These are phyloP conservation scores for Juncus effusus DNA, from an alignment of 176 grass and related monocot genomes.

Conservation along the genomic window DNA sequence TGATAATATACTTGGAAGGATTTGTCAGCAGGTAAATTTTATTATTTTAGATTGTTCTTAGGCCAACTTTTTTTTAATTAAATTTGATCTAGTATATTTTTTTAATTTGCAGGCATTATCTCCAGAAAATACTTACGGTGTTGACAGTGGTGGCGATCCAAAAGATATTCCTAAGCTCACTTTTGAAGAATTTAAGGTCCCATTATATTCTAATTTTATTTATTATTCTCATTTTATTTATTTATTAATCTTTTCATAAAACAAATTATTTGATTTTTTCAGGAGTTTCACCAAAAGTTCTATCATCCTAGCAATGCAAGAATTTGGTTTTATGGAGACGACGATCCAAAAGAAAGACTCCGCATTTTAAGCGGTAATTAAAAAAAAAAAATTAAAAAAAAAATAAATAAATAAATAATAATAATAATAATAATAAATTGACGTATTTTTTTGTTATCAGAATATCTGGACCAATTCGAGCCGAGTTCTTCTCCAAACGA, in stretches of 20 bases:
- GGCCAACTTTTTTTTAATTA: background rate
- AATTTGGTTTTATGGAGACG: conserved; percentile 98
- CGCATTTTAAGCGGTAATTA: conserved; percentile 71
- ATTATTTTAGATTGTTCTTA: conserved; percentile 7
- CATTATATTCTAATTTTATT: conserved; percentile 27
- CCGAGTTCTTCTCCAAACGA: conserved; percentile 59
- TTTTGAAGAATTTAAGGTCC: conserved; percentile 98
- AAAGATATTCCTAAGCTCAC: conserved; percentile 94
- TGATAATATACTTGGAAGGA: conserved; percentile 86
- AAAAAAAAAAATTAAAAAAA: too few species aligned
- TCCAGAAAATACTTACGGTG: conserved; percentile 93
- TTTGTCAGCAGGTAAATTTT: conserved; percentile 61
- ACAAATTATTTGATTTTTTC: conserved; percentile 14
- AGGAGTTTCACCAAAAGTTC: conserved; percentile 90
- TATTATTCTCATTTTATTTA: conserved; percentile 28
- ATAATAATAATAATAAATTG: too few species aligned
- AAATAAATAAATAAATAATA: too few species aligned
- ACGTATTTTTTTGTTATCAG: conserved; percentile 38
- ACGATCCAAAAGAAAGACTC: conserved; percentile 72
- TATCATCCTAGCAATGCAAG: conserved; percentile 96
- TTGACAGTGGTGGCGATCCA: conserved; percentile 95
- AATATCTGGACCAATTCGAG: conserved; percentile 94
- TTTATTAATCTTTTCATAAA: conserved; percentile 15
- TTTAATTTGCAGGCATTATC: conserved; percentile 72
- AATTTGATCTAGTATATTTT: background rate